A percentile compares a stretch with the other conserved stretches of the same genome.
Evolutionary conservation across 352 stramenopile species (phyloP).

Genomic region (Pythium aristosporum): DNA sequence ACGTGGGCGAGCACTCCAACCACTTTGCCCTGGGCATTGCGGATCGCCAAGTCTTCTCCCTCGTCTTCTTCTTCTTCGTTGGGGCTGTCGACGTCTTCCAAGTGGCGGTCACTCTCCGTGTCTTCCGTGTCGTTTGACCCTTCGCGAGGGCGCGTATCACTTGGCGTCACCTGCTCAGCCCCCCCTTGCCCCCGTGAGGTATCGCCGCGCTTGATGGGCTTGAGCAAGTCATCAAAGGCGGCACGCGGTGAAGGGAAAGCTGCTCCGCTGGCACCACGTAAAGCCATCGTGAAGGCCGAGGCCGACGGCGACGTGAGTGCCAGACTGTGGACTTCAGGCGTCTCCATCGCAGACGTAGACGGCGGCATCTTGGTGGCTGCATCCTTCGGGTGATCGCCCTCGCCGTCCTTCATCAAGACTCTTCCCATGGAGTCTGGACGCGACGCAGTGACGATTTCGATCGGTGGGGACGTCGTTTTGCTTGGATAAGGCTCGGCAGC

Average conservation of each 20-base stretch:
- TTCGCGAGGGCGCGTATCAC: not conserved
- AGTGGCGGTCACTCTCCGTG: conserved; percentile 29
- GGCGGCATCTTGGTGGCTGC: not conserved
- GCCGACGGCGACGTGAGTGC: conserved; percentile 6
- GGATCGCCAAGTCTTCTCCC: conserved; percentile 8
- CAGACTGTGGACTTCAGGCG: conserved; percentile 1
- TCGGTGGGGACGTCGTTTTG: not conserved
- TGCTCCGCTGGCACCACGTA: not conserved
- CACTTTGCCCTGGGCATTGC: not conserved
- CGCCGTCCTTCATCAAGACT: not conserved
- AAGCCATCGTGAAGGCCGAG: conserved; percentile 8
- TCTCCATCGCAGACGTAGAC: not conserved
- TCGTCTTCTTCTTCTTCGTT: not conserved
- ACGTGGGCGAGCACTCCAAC: not conserved
- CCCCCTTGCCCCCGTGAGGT: not conserved
- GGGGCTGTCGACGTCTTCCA: conserved; percentile 20
- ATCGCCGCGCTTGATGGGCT: not conserved
- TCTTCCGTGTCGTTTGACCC: conserved; percentile 34
- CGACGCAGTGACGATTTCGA: not conserved
- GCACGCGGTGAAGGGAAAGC: not conserved
- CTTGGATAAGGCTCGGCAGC: not conserved
- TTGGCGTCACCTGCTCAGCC: not conserved
- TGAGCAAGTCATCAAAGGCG: not conserved
- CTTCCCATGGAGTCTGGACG: not conserved
- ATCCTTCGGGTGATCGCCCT: not conserved